Evolutionary conservation across 805 yeast genomes (phyloP).

Genomic region (Starmerella gropengiesseri): DNA sequence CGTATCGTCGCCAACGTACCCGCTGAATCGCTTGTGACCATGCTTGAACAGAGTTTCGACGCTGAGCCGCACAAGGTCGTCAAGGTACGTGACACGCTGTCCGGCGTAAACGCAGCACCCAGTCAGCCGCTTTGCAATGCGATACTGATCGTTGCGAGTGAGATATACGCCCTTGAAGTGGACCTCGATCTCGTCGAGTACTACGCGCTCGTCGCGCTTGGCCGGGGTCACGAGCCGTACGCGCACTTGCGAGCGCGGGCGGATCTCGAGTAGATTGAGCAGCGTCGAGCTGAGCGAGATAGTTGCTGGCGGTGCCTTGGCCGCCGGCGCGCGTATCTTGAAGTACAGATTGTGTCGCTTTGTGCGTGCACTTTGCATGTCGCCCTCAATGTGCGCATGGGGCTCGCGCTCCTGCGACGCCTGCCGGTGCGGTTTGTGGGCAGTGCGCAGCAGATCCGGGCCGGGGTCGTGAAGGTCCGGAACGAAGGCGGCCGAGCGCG

Average conservation of each 20-base stretch:
- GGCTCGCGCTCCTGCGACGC: neutral
- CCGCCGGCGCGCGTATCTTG: slow-evolving; percentile 19
- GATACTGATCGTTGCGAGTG: slow-evolving; percentile 91
- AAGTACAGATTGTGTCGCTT: slow-evolving; percentile 24
- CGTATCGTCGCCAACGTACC: slow-evolving; percentile 61
- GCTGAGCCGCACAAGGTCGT: slow-evolving; percentile 48
- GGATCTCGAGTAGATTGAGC: slow-evolving; percentile 40
- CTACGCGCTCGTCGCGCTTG: slow-evolving; percentile 26
- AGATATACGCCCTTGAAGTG: slow-evolving; percentile 69
- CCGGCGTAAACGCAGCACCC: slow-evolving; percentile 56
- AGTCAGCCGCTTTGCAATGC: slow-evolving; percentile 49
- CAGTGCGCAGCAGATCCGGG: slow-evolving; percentile 2
- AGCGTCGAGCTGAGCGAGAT: slow-evolving; percentile 18
- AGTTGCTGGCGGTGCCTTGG: slow-evolving; percentile 1
- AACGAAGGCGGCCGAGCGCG: slow-evolving; percentile 17
- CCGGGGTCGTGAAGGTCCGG: neutral
- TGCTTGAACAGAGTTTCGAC: slow-evolving; percentile 53
- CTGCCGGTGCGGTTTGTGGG: neutral
- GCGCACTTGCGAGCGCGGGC: slow-evolving; percentile 55
- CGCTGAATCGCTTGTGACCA: slow-evolving; percentile 64
- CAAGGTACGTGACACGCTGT: slow-evolving; percentile 52
- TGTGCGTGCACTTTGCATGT: neutral
- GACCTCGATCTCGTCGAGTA: slow-evolving; percentile 73
- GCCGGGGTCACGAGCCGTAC: slow-evolving; percentile 37
- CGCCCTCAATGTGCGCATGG: neutral